phyloP scores from a whole-genome alignment of 345 rosid species.

The Euclidium syriacum region DNA sequence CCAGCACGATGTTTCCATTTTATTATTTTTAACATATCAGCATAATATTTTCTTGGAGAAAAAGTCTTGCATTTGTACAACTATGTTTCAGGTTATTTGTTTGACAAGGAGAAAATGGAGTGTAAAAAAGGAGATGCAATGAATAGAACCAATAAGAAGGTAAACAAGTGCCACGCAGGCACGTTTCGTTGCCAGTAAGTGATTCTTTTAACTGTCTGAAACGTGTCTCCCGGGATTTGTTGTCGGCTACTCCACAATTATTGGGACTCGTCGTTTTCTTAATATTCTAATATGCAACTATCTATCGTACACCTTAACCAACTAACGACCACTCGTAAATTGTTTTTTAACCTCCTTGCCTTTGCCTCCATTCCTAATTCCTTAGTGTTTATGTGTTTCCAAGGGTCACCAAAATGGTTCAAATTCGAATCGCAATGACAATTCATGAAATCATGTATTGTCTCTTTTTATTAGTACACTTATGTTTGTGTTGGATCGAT shows the following conservation, averaged over 20 bases:
- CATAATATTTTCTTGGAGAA: background rate
- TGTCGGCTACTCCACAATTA: constrained; percentile 34
- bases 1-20: background rate
- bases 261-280: constrained; percentile 25
- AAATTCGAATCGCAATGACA: background rate
- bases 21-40: background rate
- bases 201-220: constrained; percentile 19
- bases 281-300: background rate
- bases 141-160: constrained; percentile 23
- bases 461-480: no score
- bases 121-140: constrained; percentile 8
- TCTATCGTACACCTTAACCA: constrained; percentile 17
- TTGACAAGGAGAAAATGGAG: no score
- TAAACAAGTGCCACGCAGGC: constrained; percentile 27
- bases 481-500: no score
- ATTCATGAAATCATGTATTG: no score
- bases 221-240: constrained; percentile 26
- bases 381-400: background rate
- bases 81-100: no score
- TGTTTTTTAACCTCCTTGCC: background rate
- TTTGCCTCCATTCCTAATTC: background rate
- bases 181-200: constrained; percentile 26
- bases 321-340: constrained; percentile 19
- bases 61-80: no score
- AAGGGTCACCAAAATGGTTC: background rate